Evolutionary conservation across 352 stramenopile species (phyloP).

Genomic region (Globisporangium okanoganense): DNA sequence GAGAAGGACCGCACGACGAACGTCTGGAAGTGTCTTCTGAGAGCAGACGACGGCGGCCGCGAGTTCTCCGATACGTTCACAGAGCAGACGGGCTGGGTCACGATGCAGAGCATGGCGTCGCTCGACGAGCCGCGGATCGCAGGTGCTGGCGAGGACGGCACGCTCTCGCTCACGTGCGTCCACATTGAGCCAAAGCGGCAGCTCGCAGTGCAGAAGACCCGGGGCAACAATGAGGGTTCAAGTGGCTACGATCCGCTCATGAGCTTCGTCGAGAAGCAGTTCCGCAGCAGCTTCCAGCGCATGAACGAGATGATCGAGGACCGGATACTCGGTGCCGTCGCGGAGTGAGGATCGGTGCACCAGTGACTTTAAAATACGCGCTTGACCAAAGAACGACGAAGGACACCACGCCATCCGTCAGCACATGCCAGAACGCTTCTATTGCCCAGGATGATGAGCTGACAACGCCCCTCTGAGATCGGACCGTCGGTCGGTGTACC

Average conservation of each 20-base stretch:
- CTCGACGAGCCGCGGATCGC: neutral
- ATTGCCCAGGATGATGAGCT: too few species aligned
- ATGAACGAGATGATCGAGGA: conserved; percentile 6
- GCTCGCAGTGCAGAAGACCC: neutral
- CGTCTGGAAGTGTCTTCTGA: neutral
- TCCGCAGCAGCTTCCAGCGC: neutral
- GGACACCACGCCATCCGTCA: too few species aligned
- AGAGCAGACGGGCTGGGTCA: conserved; percentile 5
- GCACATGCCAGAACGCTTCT: too few species aligned
- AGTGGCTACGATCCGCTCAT: neutral
- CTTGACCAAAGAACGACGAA: too few species aligned
- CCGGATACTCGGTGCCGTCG: neutral
- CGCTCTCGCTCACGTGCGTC: neutral
- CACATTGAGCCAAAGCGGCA: conserved; percentile 4
- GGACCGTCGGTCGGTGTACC: too few species aligned
- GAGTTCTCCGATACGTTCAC: neutral
- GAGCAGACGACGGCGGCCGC: neutral
- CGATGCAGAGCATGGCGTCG: neutral
- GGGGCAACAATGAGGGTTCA: neutral
- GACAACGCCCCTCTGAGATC: too few species aligned
- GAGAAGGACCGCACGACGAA: neutral
- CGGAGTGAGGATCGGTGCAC: neutral
- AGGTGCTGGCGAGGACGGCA: neutral
- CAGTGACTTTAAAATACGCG: too few species aligned
- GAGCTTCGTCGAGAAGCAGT: neutral